Conservation (phyloP, 495 filamentous ascomycete species). For the Aspergillus panamensis region DNA sequence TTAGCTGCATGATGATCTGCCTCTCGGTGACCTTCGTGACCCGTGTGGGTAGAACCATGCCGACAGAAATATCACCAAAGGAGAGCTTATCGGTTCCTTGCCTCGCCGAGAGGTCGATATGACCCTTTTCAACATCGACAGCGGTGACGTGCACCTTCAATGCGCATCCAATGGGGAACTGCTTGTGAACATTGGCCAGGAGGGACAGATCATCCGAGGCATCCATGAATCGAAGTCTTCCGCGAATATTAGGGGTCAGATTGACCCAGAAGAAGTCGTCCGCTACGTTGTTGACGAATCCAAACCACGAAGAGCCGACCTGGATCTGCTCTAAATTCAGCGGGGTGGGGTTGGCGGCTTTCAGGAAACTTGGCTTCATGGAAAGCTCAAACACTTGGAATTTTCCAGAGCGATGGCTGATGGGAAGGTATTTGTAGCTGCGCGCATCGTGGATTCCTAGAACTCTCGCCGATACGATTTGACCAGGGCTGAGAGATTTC, state of each 20-base stretch:
- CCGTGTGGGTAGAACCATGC: constrained; percentile 76
- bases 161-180: constrained; percentile 85
- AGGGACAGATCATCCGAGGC: constrained; percentile 79
- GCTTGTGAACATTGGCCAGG: constrained; percentile 68
- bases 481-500: constrained; percentile 63
- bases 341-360: constrained; percentile 49
- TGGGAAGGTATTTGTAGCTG: constrained; percentile 87
- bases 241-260: constrained; percentile 84
- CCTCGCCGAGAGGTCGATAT: constrained; percentile 77
- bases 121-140: constrained; percentile 68
- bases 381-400: constrained; percentile 82
- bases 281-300: constrained; percentile 83
- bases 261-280: constrained; percentile 82
- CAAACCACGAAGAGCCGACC: constrained; percentile 65
- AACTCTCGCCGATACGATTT: constrained; percentile 69
- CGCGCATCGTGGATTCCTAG: constrained; percentile 85
- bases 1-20: constrained; percentile 79
- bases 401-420: constrained; percentile 76
- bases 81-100: constrained; percentile 54
- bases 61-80: constrained; percentile 64
- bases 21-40: constrained; percentile 84
- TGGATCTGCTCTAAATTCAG: constrained; percentile 72
- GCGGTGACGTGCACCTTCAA: constrained; percentile 70
- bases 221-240: constrained; percentile 74
- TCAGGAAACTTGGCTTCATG: constrained; percentile 68